Conservation (phyloP, 306 rosid genomes). For the Carpinus viminea region DNA sequence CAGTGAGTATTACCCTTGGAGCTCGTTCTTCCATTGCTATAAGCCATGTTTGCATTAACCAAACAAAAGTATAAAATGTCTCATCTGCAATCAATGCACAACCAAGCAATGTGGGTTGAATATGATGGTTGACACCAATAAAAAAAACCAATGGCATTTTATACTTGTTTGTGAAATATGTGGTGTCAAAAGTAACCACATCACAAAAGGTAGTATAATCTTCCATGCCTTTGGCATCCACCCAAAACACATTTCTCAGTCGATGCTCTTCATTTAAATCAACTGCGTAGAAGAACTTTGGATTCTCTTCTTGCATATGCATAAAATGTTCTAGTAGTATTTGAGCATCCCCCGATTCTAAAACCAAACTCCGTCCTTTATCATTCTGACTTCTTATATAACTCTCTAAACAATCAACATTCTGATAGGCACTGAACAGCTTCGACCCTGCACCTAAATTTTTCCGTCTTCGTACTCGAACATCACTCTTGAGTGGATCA, state of each 20-base stretch:
- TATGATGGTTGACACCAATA: constrained; percentile 58
- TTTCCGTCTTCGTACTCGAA: constrained; percentile 55
- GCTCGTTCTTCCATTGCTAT: constrained; percentile 57
- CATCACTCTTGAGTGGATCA: constrained; percentile 48
- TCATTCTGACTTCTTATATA: constrained; percentile 48
- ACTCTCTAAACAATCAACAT: constrained; percentile 55
- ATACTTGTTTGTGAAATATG: constrained; percentile 54
- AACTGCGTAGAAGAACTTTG: constrained; percentile 58
- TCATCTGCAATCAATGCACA: constrained; percentile 64
- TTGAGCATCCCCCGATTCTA: constrained; percentile 58
- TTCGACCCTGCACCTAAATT: constrained; percentile 43
- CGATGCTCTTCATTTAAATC: constrained; percentile 67
- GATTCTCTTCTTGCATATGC: constrained; percentile 64
- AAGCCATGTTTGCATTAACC: constrained; percentile 65
- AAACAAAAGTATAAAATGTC: constrained; percentile 45
- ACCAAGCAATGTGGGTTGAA: constrained; percentile 57
- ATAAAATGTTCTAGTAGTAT: constrained; percentile 59
- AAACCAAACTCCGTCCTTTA: constrained; percentile 47
- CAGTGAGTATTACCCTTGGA: constrained; percentile 56
- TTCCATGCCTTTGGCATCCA: constrained; percentile 63
- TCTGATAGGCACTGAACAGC: constrained; percentile 52
- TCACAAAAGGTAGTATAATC: constrained; percentile 51
- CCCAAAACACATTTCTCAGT: constrained; percentile 66
- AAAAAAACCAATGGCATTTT: constrained; percentile 60
- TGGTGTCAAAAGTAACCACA: constrained; percentile 63